A percentile compares a stretch with the other conserved stretches of the same genome.
These are phyloP conservation scores for Calocybe gangraenosa DNA, from an alignment of 768 basidiomycete species.

Conservation along the genomic window DNA sequence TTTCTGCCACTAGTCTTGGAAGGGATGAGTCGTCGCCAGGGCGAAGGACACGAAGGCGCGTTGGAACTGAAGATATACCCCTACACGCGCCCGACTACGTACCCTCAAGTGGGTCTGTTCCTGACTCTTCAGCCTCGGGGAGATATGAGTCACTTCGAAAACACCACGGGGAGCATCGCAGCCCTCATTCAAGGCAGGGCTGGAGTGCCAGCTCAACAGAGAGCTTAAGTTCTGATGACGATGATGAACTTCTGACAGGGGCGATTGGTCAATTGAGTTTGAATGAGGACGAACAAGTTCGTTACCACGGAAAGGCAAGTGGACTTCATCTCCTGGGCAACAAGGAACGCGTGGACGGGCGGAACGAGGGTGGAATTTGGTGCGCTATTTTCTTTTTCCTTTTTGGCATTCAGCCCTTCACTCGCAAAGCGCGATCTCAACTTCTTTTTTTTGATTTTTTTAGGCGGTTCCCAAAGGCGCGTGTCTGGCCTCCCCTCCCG, in stretches of 20 bases:
- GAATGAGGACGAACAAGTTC: slow-evolving; percentile 82
- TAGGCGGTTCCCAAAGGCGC: slow-evolving; percentile 81
- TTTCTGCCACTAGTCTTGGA: slow-evolving; percentile 3
- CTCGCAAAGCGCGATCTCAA: not conserved
- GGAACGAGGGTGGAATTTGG: slow-evolving; percentile 79
- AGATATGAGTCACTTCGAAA: not conserved
- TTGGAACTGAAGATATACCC: slow-evolving; percentile 33
- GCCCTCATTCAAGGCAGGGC: not conserved
- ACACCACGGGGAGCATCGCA: not conserved
- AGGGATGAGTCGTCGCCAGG: slow-evolving; percentile 28
- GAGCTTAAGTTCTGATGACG: slow-evolving; percentile 33
- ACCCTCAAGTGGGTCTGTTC: too few species aligned
- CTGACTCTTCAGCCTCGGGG: not conserved
- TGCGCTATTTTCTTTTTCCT: slow-evolving; percentile 16
- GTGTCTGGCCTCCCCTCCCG: slow-evolving; percentile 78
- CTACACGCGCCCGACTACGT: slow-evolving; percentile 15
- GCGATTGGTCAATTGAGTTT: slow-evolving; percentile 84
- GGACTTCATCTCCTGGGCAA: slow-evolving; percentile 70
- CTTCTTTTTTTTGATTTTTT: slow-evolving; percentile 11
- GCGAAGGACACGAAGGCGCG: slow-evolving; percentile 48
- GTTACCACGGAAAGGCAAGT: slow-evolving; percentile 84
- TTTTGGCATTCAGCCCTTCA: too few species aligned
- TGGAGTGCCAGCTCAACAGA: slow-evolving; percentile 30
- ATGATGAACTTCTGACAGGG: slow-evolving; percentile 43
- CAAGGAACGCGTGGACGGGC: slow-evolving; percentile 55